Base-by-base conservation (phyloP, 805 yeast genomes). In the Saccharomycodes ludwigii region DNA sequence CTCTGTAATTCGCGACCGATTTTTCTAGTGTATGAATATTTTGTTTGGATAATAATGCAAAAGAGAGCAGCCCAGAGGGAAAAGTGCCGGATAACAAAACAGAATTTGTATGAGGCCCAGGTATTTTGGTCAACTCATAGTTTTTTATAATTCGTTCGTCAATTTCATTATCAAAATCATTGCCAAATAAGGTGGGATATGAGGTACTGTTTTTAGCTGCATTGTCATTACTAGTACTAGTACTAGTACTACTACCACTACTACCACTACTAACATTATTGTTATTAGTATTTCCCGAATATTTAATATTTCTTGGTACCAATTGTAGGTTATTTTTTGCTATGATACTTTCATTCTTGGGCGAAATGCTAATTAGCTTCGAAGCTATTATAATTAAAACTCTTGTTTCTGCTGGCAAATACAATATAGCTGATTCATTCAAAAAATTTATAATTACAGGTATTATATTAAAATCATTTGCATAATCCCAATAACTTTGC, bases 401-500 rank as follows among this genome's bases (percentile, higher is more conserved):
- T 53, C 71, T 69, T 3, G 80, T 62, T 40, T 80, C 88, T 14
- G 75, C 54, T 1, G 91, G 93, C 32, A 79, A 56, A 35, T 52
- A 61, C 9, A 52, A 46, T n/a, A 71, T 61, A n/a, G 75, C 63
- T 10, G 76, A 84, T 52, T 81, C 94, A 50, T 80, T 81, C 47
- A 82, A 76, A 48, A 84, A 79, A 46, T 80, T 80, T 27, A 80
- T 66, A 45, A 84, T 57, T 0, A 83, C 76, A 9, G 91, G 72
- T 28, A 85, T 56, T 24, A 76, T 59, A 17, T 53, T 56, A 38
- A 68, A 69, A 50, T 85, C 94, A 13, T 46, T 47, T 26, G 66
- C 63, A 29, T 68, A 71, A 40, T 75, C 71, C 95, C 95, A 88
- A 50, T 79, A 85, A 31, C 91, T 76, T 52, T 84, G 94, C 52